Evolutionary conservation across 2,329 filamentous ascomycete genomes (phyloP).

Genomic region (Lachnellula occidentalis): DNA sequence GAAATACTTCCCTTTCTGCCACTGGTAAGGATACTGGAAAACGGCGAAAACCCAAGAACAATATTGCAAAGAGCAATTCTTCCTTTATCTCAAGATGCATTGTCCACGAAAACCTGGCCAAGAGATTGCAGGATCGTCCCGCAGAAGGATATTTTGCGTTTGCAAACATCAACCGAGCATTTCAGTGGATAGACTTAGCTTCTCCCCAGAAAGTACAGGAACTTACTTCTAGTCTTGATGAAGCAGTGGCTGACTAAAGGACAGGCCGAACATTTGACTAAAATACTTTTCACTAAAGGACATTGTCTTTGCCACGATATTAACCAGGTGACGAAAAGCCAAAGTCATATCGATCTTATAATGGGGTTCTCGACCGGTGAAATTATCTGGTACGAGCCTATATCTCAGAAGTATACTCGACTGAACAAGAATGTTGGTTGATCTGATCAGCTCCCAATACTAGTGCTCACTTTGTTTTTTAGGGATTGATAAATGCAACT

Average conservation of each 20-base stretch:
- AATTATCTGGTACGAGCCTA: conserved; percentile 97
- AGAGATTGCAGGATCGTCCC: conserved; percentile 73
- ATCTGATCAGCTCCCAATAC: not conserved
- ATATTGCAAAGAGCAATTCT: conserved; percentile 96
- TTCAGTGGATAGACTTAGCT: conserved; percentile 91
- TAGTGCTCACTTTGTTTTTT: conserved; percentile 10
- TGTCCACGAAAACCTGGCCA: conserved; percentile 73
- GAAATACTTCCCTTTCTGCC: conserved; percentile 66
- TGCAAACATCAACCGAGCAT: conserved; percentile 90
- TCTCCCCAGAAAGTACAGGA: conserved; percentile 58
- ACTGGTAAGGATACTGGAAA: conserved; percentile 70
- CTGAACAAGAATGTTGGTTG: conserved; percentile 86
- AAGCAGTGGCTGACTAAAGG: conserved; percentile 23
- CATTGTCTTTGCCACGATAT: conserved; percentile 94
- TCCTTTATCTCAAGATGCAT: conserved; percentile 98
- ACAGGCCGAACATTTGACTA: conserved; percentile 83
- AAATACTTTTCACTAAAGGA: conserved; percentile 94
- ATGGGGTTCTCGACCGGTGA: conserved; percentile 96
- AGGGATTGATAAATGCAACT: conserved; percentile 82
- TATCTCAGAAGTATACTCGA: conserved; percentile 90
- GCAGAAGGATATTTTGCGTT: conserved; percentile 82
- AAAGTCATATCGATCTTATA: conserved; percentile 79
- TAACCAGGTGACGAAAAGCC: conserved; percentile 74
- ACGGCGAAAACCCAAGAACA: conserved; percentile 91
- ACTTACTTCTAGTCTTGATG: not conserved